Conservation (phyloP, 129 eudicot species). For the Apium graveolens region DNA sequence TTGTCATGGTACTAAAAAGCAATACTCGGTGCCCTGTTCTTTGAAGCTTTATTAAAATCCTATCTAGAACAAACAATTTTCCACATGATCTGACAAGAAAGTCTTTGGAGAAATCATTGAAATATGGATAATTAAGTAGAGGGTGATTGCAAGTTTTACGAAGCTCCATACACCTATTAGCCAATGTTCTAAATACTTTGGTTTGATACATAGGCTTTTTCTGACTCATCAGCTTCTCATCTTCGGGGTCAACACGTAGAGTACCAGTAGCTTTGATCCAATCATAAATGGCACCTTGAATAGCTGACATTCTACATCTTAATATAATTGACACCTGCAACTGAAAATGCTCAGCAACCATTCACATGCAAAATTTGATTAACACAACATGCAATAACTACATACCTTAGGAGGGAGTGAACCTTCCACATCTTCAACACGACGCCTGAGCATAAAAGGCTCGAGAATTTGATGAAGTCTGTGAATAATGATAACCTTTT, state of each 20-base stretch:
- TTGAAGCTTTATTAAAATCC: constrained; percentile 82
- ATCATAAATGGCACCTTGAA: constrained; percentile 84
- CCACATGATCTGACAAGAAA: constrained; percentile 96
- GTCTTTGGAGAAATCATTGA: constrained; percentile 72
- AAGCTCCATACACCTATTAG: constrained; percentile 90
- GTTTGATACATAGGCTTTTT: constrained; percentile 63
- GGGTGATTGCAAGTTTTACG: constrained; percentile 97
- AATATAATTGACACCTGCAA: constrained; percentile 80
- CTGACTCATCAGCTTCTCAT: constrained; percentile 56
- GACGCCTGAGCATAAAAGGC: constrained; percentile 99
- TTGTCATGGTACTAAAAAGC: constrained; percentile 95
- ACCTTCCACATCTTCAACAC: constrained; percentile 99
- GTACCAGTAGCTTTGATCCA: constrained; percentile 98
- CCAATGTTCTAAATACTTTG: constrained; percentile 47
- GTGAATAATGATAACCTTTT: constrained; percentile 91
- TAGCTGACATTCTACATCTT: constrained; percentile 87
- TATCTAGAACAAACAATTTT: constrained; percentile 82
- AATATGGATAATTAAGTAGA: constrained; percentile 76
- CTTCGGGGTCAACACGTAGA: constrained; percentile 91
- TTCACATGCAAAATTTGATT: constrained; percentile 3
- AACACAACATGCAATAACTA: neutral
- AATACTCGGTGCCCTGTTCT: constrained; percentile 92
- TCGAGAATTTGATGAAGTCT: constrained; percentile 96
- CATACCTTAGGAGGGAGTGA: constrained; percentile 98
- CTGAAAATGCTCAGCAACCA: constrained; percentile 4